Evolutionary conservation across 2,329 filamentous ascomycete species (phyloP).

Genomic region (Neurospora sp.): DNA sequence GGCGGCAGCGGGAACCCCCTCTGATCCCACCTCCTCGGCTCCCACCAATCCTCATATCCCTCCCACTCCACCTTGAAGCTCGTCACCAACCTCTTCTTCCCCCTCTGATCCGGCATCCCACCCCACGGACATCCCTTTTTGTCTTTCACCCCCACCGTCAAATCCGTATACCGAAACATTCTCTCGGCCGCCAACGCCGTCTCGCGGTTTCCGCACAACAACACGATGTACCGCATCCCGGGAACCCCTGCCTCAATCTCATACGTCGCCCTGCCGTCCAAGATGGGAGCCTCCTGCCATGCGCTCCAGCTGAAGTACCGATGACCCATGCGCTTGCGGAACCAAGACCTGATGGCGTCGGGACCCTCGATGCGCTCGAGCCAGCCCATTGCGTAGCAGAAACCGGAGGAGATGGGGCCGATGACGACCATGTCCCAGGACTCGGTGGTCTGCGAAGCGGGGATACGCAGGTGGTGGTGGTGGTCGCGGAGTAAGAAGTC

Average conservation of each 20-base stretch:
- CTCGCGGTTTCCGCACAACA: neutral
- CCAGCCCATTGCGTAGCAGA: neutral
- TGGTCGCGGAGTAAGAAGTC: neutral
- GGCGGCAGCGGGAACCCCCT: neutral
- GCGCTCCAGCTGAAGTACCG: neutral
- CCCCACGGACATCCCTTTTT: neutral
- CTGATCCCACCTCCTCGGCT: neutral
- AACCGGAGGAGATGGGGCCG: neutral
- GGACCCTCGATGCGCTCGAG: neutral
- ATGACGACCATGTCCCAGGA: neutral
- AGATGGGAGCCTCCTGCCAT: neutral
- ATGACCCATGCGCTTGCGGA: neutral
- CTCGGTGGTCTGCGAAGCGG: neutral
- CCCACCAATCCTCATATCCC: neutral
- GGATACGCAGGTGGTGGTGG: neutral
- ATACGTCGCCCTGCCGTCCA: neutral
- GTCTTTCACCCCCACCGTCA: neutral
- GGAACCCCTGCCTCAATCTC: neutral
- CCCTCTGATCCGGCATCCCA: neutral
- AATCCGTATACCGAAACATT: neutral
- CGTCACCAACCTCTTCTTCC: neutral
- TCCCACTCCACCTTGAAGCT: neutral
- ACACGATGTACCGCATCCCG: neutral
- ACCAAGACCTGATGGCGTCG: neutral
- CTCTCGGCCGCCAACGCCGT: neutral